A percentile compares a stretch with the other conserved stretches of the same genome.
phyloP scores from a whole-genome alignment of 2,329 filamentous ascomycete species.

The Emydomyces testavorans region DNA sequence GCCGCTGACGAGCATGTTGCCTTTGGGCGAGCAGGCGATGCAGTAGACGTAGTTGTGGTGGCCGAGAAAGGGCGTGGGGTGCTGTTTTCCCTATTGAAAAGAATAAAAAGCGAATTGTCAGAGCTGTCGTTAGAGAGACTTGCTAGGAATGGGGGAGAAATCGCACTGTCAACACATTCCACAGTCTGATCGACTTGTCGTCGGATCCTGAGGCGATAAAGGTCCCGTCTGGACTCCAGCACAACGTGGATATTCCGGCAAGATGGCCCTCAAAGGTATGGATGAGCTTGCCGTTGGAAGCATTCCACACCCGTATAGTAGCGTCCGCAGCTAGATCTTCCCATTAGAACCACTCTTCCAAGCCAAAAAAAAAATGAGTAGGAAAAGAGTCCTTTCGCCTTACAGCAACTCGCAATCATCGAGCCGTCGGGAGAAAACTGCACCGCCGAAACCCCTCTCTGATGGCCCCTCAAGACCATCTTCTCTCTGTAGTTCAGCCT shows the following conservation, averaged over 20 bases:
- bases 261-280: conserved; percentile 89
- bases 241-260: conserved; percentile 79
- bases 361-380: neutral
- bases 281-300: conserved; percentile 62
- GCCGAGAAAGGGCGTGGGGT: conserved; percentile 56
- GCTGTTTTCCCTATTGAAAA: conserved; percentile 41
- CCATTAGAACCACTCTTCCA: conserved; percentile 13
- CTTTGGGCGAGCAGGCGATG: conserved; percentile 91
- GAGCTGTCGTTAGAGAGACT: neutral
- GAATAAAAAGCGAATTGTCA: conserved; percentile 1
- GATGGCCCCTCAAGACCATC: conserved; percentile 65
- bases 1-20: conserved; percentile 89
- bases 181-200: conserved; percentile 89
- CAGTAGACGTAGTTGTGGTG: conserved; percentile 96
- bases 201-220: conserved; percentile 85
- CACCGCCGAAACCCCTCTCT: conserved; percentile 67
- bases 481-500: conserved; percentile 57
- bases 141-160: neutral
- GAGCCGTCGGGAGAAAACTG: conserved; percentile 83
- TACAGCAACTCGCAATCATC: conserved; percentile 77
- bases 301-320: conserved; percentile 85
- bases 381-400: no score
- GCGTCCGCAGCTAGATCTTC: conserved; percentile 61
- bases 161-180: conserved; percentile 54
- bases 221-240: conserved; percentile 86